Conservation (phyloP, 805 yeast species). For the Kazachstania bromeliacearum region DNA sequence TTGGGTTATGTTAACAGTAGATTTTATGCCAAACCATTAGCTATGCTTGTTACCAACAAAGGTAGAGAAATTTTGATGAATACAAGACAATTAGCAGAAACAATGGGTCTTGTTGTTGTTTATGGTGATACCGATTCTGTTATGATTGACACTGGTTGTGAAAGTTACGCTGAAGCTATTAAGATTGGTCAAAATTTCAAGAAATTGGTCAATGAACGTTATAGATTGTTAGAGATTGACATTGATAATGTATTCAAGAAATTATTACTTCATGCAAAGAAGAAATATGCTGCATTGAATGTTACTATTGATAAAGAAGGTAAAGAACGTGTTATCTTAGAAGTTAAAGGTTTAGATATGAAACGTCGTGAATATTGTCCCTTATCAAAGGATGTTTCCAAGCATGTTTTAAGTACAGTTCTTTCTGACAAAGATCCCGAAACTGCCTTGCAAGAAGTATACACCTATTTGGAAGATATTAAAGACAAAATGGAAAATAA, state of each 20-base stretch:
- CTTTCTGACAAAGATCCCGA: conserved; percentile 69
- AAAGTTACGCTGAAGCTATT: conserved; percentile 60
- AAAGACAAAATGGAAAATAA: conserved; percentile 48
- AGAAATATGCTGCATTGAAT: conserved; percentile 92
- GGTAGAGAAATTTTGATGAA: conserved; percentile 94
- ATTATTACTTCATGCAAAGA: conserved; percentile 82
- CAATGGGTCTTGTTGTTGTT: conserved; percentile 71
- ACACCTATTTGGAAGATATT: conserved; percentile 57
- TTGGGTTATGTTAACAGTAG: conserved; percentile 85
- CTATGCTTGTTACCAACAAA: conserved; percentile 88
- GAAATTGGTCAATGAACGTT: conserved; percentile 75
- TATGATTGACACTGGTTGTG: conserved; percentile 88
- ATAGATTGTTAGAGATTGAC: conserved; percentile 81
- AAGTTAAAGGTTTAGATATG: conserved; percentile 96
- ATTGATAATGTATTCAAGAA: conserved; percentile 88
- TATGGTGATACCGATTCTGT: conserved; percentile 99
- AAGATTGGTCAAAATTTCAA: conserved; percentile 82
- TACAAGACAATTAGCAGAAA: conserved; percentile 87
- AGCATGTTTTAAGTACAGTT: conserved; percentile 60
- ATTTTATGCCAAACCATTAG: conserved; percentile 91
- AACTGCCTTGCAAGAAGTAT: conserved; percentile 61
- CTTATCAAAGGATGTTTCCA: conserved; percentile 79
- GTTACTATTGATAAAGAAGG: conserved; percentile 44
- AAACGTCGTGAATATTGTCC: conserved; percentile 94
- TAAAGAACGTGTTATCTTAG: conserved; percentile 50